Evolutionary conservation across 768 basidiomycete genomes (phyloP), one percentile per base, ranked within the genome.

Genomic region (Phaffia australis): DNA sequence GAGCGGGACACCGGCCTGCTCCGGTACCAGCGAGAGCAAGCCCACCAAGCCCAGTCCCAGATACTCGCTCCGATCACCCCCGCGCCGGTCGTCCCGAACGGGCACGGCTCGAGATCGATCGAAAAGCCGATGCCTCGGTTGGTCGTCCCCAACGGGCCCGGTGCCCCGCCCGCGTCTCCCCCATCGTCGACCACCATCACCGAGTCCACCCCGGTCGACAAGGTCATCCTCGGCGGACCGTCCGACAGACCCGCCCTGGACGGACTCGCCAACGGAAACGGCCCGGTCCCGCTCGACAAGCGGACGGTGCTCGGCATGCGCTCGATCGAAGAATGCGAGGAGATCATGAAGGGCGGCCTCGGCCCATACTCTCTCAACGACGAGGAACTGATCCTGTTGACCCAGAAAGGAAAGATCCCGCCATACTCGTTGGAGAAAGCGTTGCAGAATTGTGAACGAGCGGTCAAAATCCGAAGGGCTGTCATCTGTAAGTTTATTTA

Each of bases 341-440:
- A 86, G 27, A 80, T 97, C 63, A 89, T 87, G 72, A 79, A 83
- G 70, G 75, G 75, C 54, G 79, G 78, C 16, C 73, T 77, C 30
- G 79, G 79, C 21, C 72, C 77, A 0, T 69, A 73, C 59, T 72
- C 76, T 56, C 77, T 99, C 72, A 87, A 83, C 61, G 90, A 99
- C 71, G 94, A 98, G 74, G 95, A 98, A 77, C 80, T 99, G 54
- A 86, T 98, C 63, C 63, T 91, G 65, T 80, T 99, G 55, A 82
- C 86, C 1, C 89, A 93, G 78, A 85, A 85, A 69, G 90, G 92
- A 35, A 95, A 94, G 83, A 87, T 98, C 64, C 87, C 88, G 0
- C 82, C 88, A n/a, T 98, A 99, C 76, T 88, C 89, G 30, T 77
- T 98, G 65, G 95, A 99, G 79, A 98, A 97, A 79, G 85, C 90